Conservation (phyloP, 2,329 filamentous ascomycete species). For the Fusarium torulosum region DNA sequence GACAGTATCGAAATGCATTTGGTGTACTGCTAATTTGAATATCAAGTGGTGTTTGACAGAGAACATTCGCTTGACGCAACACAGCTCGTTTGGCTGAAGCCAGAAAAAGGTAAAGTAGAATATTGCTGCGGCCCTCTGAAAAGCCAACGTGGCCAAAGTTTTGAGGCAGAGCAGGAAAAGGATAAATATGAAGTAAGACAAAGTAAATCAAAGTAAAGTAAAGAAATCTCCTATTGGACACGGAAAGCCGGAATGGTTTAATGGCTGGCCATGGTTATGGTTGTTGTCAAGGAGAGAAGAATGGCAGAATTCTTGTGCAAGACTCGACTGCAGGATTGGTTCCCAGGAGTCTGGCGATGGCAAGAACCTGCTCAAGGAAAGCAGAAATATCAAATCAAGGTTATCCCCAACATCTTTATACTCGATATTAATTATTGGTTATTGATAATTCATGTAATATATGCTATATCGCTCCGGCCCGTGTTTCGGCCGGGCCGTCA, state of each 20-base stretch:
- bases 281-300: conserved; percentile 13
- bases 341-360: conserved; percentile 8
- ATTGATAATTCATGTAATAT: too few relatives aligned
- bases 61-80: background rate
- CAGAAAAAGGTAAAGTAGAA: conserved; percentile 26
- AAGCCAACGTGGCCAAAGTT: background rate
- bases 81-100: conserved; percentile 31
- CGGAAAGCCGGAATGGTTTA: conserved; percentile 10
- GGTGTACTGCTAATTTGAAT: too few relatives aligned
- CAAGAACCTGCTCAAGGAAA: conserved; percentile 25
- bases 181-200: background rate
- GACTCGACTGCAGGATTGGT: conserved; percentile 39
- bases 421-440: background rate
- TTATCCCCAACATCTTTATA: conserved; percentile 4
- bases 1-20: background rate
- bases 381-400: background rate
- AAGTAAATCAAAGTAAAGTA: background rate
- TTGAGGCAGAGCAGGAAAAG: conserved; percentile 20
- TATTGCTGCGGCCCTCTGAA: conserved; percentile 21
- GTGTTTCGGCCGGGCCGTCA: conserved; percentile 30
- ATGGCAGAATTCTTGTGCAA: conserved; percentile 28
- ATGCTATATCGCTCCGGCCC: conserved; percentile 20
- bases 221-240: conserved; percentile 27
- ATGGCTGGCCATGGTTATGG: conserved; percentile 20
- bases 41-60: background rate